Conservation (phyloP, 2,329 filamentous ascomycete species). For the Aureobasidium sp. region DNA sequence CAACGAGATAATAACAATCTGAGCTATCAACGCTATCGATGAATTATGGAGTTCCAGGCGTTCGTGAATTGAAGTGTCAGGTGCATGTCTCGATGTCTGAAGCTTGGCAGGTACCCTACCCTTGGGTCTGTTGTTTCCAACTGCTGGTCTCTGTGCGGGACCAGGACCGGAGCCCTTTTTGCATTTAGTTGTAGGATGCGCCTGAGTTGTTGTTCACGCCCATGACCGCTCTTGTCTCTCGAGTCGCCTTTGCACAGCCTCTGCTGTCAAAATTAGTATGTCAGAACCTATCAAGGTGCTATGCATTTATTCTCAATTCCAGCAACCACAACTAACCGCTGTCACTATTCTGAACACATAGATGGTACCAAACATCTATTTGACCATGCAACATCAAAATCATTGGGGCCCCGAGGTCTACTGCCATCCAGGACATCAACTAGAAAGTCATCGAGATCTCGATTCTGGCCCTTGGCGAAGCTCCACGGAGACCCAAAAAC, state of each 20-base stretch:
- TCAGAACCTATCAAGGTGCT: background rate
- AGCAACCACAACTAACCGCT: background rate
- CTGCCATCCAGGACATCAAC: background rate
- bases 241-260: background rate
- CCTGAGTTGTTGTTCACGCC: background rate
- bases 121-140: background rate
- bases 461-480: background rate
- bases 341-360: background rate
- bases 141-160: background rate
- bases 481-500: background rate
- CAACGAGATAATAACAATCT: background rate
- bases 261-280: slow-evolving; percentile 4
- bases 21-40: slow-evolving; percentile 3
- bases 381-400: background rate
- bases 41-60: slow-evolving; percentile 2
- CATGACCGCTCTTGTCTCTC: background rate
- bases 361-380: background rate
- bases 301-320: background rate
- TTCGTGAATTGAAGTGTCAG: background rate
- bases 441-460: background rate
- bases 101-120: background rate
- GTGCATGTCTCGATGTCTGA: background rate
- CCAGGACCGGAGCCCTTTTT: background rate
- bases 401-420: background rate
- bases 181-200: slow-evolving; percentile 7